Evolutionary conservation across 768 basidiomycete species (phyloP).

Genomic region (Crassisporium funariophilum): DNA sequence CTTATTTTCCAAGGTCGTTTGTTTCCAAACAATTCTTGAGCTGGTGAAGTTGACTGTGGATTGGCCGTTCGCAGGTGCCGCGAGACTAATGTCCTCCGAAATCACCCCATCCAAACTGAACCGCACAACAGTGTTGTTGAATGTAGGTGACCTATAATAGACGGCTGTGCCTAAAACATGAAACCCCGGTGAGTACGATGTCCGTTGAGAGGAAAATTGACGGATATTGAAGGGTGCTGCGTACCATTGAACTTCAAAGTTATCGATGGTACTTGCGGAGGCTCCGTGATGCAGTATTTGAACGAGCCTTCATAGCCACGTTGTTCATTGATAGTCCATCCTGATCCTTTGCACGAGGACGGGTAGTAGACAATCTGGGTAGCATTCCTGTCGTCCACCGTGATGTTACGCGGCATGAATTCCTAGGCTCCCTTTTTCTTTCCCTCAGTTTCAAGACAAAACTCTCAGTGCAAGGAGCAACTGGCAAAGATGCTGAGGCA

Average conservation of each 20-base stretch:
- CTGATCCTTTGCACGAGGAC: conserved; percentile 20
- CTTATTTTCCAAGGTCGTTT: conserved; percentile 14
- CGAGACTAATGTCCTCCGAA: conserved; percentile 12
- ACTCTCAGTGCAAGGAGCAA: too few relatives aligned
- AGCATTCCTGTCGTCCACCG: conserved; percentile 17
- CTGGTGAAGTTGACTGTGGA: conserved; percentile 5
- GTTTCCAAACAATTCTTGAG: conserved; percentile 19
- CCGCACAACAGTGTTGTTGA: conserved; percentile 12
- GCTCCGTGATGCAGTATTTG: conserved; percentile 8
- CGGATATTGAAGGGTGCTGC: conserved; percentile 2
- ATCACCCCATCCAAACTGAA: conserved; percentile 21
- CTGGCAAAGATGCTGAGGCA: too few relatives aligned
- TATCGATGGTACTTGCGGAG: conserved; percentile 15
- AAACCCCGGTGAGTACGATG: too few relatives aligned
- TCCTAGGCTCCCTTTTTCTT: too few relatives aligned
- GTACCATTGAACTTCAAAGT: conserved; percentile 24
- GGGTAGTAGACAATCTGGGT: conserved; percentile 17
- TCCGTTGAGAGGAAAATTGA: background rate
- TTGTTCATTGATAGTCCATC: conserved; percentile 15
- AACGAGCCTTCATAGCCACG: conserved; percentile 12
- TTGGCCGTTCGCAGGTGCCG: conserved; percentile 11
- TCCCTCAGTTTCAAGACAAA: too few relatives aligned
- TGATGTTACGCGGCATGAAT: conserved; percentile 22
- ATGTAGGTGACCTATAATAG: conserved; percentile 20
- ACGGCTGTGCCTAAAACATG: conserved; percentile 19